Evolutionary conservation across 1,139 yeast genomes (phyloP).

Genomic region (Hanseniaspora uvarum): DNA sequence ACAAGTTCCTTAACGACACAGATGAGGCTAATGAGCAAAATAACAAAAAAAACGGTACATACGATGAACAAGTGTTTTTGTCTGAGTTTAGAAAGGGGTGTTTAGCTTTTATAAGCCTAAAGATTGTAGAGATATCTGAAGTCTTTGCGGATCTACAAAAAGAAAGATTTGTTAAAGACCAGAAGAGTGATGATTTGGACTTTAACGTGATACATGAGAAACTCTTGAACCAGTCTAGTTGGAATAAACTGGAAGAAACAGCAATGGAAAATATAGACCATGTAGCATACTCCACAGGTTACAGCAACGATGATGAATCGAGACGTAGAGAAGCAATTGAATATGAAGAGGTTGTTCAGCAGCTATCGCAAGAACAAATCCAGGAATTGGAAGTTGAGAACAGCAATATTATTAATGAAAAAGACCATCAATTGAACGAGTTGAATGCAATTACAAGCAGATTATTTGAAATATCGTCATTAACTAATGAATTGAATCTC

Average conservation of each 20-base stretch:
- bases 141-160: constrained; percentile 21
- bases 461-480: constrained; percentile 65
- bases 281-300: constrained; percentile 12
- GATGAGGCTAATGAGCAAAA: background rate
- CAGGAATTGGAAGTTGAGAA: constrained; percentile 66
- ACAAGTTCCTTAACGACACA: constrained; percentile 17
- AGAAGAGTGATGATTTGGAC: constrained; percentile 28
- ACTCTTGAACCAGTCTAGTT: constrained; percentile 18
- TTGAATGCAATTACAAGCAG: constrained; percentile 65
- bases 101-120: constrained; percentile 26
- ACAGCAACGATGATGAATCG: constrained; percentile 22
- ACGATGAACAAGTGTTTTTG: constrained; percentile 21
- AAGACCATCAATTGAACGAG: constrained; percentile 56
- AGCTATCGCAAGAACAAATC: constrained; percentile 49
- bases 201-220: constrained; percentile 16
- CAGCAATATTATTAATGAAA: constrained; percentile 49
- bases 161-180: constrained; percentile 13
- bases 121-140: constrained; percentile 25
- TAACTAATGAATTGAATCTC: constrained; percentile 67
- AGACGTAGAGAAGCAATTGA: constrained; percentile 30
- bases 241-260: constrained; percentile 7
- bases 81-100: constrained; percentile 29
- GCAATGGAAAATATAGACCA: constrained; percentile 22
- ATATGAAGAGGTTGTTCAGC: constrained; percentile 29
- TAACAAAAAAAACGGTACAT: constrained; percentile 18